Conservation (phyloP, 148 eudicot species). For the Salicornia ramosissima region DNA sequence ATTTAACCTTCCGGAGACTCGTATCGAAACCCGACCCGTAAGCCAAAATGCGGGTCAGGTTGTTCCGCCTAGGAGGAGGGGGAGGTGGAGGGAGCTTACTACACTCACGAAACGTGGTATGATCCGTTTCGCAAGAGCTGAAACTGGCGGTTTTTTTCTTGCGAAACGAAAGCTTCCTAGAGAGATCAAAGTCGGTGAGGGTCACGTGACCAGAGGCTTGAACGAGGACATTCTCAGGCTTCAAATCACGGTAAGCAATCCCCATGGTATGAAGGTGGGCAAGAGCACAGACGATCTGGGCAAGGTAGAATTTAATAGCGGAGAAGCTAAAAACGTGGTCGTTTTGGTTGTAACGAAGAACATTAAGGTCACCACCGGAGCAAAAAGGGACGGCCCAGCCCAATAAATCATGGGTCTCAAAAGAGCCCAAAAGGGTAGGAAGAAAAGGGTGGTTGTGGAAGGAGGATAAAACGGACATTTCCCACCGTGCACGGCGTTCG, state of each 20-base stretch:
- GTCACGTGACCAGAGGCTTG: constrained; percentile 72
- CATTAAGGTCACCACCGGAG: constrained; percentile 77
- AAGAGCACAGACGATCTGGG: constrained; percentile 68
- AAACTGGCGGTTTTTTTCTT: neutral
- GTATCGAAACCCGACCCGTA: constrained; percentile 18
- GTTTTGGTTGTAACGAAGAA: constrained; percentile 44
- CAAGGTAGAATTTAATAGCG: constrained; percentile 62
- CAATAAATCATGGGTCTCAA: constrained; percentile 38
- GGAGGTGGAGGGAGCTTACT: constrained; percentile 8
- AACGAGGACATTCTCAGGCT: constrained; percentile 72
- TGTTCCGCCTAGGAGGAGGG: constrained; percentile 7
- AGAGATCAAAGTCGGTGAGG: constrained; percentile 84
- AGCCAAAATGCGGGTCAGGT: constrained; percentile 24
- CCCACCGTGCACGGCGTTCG: constrained; percentile 69
- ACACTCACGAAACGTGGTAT: neutral
- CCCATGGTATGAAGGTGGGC: constrained; percentile 60
- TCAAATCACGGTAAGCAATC: constrained; percentile 72
- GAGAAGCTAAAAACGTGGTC: constrained; percentile 60
- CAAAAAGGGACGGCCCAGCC: constrained; percentile 73
- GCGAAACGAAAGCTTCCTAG: constrained; percentile 34
- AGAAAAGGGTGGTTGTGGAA: constrained; percentile 60
- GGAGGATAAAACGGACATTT: constrained; percentile 42
- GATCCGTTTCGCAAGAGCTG: constrained; percentile 25
- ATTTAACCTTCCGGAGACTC: constrained; percentile 40
- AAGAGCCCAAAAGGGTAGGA: constrained; percentile 50